Evolutionary conservation across 2,329 filamentous ascomycete genomes (phyloP), one percentile per base, ranked within the genome.

Genomic region (Microascus cirrosus): DNA sequence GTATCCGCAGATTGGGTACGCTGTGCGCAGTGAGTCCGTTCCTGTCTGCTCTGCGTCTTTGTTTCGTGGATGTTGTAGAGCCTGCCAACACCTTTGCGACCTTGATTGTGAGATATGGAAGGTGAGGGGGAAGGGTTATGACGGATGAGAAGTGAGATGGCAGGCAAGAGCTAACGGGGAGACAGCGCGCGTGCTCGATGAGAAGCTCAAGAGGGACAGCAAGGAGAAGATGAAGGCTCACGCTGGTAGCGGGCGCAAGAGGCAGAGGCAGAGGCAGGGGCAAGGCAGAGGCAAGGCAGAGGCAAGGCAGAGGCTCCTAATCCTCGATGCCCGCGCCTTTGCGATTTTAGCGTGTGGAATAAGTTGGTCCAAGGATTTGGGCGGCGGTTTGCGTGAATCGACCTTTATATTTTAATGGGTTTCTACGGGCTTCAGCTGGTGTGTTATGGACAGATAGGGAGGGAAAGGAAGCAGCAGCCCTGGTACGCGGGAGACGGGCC

Each of bases 1-100:
- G 73, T 91, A 86, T 69, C 92, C 92, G 20, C 87, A 95, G 68
- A 96, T 96, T 69, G 88, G 88, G 67, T 96, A 92, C 75, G 92
- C 96, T 71, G 89, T 97, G 58, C 82, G 96, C 60, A 91, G 84
- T 90, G 77, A 63, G 79, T 75, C 58, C 32, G 56, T 52, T 11
- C 32, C 34, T 35, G 22, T 2, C 22, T 12, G 12, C 15, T 1
- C n/a, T n/a, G n/a, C n/a, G n/a, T n/a, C n/a, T n/a, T n/a, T n/a
- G n/a, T n/a, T n/a, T n/a, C n/a, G n/a, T n/a, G n/a, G n/a, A n/a
- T n/a, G n/a, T n/a, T n/a, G n/a, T n/a, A n/a, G n/a, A n/a, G n/a
- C n/a, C n/a, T n/a, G n/a, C n/a, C n/a, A n/a, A n/a, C n/a, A n/a
- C n/a, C n/a, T n/a, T n/a, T n/a, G n/a, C n/a, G n/a, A n/a, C n/a